Evolutionary conservation across 2,329 filamentous ascomycete species (phyloP).

Genomic region (Thyridium curvatum): DNA sequence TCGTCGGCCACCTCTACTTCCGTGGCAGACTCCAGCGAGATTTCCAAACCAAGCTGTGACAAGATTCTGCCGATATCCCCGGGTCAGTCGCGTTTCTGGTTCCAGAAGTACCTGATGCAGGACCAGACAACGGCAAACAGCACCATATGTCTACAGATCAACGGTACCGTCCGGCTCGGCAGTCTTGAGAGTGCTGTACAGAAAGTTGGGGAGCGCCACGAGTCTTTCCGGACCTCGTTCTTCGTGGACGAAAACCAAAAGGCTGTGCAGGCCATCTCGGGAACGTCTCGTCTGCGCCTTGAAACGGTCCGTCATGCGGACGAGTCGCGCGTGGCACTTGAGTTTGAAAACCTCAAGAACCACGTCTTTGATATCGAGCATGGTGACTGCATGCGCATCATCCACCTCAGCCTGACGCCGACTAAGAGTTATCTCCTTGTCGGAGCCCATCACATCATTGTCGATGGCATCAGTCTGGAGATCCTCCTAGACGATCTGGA

Average conservation of each 20-base stretch:
- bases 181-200: conserved; percentile 25
- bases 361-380: conserved; percentile 29
- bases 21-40: not conserved
- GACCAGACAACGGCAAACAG: conserved; percentile 34
- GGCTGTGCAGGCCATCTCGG: conserved; percentile 8
- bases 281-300: conserved; percentile 8
- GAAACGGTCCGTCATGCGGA: conserved; percentile 8
- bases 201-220: conserved; percentile 20
- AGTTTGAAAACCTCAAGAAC: conserved; percentile 20
- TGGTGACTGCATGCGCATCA: conserved; percentile 24
- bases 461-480: conserved; percentile 40
- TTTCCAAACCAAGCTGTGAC: not conserved
- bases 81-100: conserved; percentile 35
- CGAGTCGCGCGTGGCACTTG: conserved; percentile 16
- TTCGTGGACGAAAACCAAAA: conserved; percentile 10
- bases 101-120: conserved; percentile 21
- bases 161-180: conserved; percentile 21
- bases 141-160: conserved; percentile 20
- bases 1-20: conserved; percentile 1
- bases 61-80: conserved; percentile 22
- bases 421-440: conserved; percentile 33
- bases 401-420: conserved; percentile 24
- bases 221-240: conserved; percentile 25
- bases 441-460: conserved; percentile 39
- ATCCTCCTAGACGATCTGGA: conserved; percentile 37